phyloP scores from a whole-genome alignment of 805 yeast species.

The Starmerella scarabaei region DNA sequence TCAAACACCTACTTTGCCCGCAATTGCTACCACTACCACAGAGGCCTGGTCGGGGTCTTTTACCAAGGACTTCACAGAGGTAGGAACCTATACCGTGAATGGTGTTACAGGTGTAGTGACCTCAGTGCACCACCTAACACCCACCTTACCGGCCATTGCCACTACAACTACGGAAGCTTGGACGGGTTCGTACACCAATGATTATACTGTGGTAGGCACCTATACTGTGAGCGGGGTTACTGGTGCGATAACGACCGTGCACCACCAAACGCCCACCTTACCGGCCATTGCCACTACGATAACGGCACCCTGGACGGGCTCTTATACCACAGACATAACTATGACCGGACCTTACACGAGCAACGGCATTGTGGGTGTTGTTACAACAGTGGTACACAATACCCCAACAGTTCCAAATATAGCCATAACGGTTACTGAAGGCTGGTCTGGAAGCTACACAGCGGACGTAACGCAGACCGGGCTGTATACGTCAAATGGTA shows the following conservation, averaged over 20 bases:
- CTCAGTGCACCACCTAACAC: slow-evolving; percentile 1
- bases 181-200: not conserved
- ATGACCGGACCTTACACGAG: slow-evolving; percentile 1
- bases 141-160: slow-evolving; percentile 3
- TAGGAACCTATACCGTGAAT: slow-evolving; percentile 1
- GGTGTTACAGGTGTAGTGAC: slow-evolving; percentile 2
- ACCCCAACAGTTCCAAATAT: slow-evolving; percentile 1
- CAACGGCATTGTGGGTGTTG: not conserved
- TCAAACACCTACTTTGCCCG: slow-evolving; percentile 3
- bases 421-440: not conserved
- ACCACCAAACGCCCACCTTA: slow-evolving; percentile 5
- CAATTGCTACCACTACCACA: not conserved
- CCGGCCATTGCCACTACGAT: not conserved
- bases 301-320: slow-evolving; percentile 1
- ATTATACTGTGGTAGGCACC: not conserved
- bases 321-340: not conserved
- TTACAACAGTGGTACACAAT: not conserved
- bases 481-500: not conserved
- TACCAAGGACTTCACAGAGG: not conserved
- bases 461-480: slow-evolving; percentile 1
- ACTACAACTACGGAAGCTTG: not conserved
- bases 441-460: not conserved
- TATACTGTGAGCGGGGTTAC: slow-evolving; percentile 1
- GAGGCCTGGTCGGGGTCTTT: not conserved
- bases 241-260: slow-evolving; percentile 1